Evolutionary conservation across 1,284 basidiomycete genomes (phyloP), one percentile per base, ranked within the genome.

Genomic region (Cystobasidium sp.): DNA sequence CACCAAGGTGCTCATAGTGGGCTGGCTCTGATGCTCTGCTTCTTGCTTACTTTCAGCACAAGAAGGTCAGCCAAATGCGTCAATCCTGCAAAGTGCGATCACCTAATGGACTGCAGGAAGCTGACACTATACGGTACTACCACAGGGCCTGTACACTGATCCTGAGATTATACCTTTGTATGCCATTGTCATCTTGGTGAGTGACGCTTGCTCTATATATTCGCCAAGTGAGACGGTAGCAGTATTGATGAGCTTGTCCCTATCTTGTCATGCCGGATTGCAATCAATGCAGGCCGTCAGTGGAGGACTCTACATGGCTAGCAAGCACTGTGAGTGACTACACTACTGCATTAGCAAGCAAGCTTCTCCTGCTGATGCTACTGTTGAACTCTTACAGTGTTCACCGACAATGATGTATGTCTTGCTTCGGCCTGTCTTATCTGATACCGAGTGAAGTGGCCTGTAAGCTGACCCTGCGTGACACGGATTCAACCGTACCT

Each of bases 381-480:
- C 3, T 18, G 10, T n/a, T 7, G 7, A n/a, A n/a, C 24, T 46
- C n/a, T 3, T 9, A 31, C 63, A 73, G 70, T 73, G 31, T 58
- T 66, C 43, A 49, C 22, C 20, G 70, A 73, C 51, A 73, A 73
- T 47, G 70, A 73, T 59, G 70, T 73, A 41, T 10, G 70, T 44
- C 7, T 16, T 14, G 18, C 58, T 12, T 24, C 22, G 6, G 37
- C 5, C 3, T 14, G 12, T 20, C 24, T 16, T 49, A 10, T 9
- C 47, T n/a, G 24, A 14, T 43, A 9, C 24, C 2, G 20, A 41
- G 51, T 58, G 24, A 46, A 10, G 52, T 6, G 10, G 10, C 41
- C 7, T 10, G 5, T 9, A 20, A n/a, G 37, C 16, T 20, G 22
- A 12, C 22, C 37, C 31, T 67, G 16, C 46, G 22, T n/a, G n/a